phyloP scores from a whole-genome alignment of 2,329 filamentous ascomycete species.

The Esteya vermicola region DNA sequence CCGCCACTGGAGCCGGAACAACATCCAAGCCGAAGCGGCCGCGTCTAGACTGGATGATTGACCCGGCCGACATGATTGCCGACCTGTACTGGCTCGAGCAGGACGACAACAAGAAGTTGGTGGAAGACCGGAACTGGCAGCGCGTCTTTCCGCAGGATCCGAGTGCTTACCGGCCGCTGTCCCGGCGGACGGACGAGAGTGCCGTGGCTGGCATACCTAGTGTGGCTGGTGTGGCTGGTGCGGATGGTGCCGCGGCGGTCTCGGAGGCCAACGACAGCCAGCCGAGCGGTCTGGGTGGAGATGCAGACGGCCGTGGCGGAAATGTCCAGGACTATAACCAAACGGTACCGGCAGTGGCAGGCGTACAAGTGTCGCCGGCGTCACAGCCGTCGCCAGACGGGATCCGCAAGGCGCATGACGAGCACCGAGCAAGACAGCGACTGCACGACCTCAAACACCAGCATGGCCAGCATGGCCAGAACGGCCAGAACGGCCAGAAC shows the following conservation, averaged over 20 bases:
- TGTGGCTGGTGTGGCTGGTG: too few relatives aligned
- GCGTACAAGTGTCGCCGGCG: too few relatives aligned
- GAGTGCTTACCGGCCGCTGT: slow-evolving; percentile 15
- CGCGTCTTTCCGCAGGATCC: slow-evolving; percentile 47
- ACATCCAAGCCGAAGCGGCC: slow-evolving; percentile 52
- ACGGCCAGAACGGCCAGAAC: too few relatives aligned
- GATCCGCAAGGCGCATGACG: too few relatives aligned
- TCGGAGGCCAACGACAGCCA: too few relatives aligned
- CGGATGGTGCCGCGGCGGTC: too few relatives aligned
- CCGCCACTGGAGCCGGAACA: slow-evolving; percentile 19
- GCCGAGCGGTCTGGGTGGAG: too few relatives aligned
- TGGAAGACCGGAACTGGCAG: slow-evolving; percentile 66
- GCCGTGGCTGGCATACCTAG: too few relatives aligned
- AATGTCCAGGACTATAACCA: too few relatives aligned
- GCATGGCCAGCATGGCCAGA: slow-evolving; percentile 40
- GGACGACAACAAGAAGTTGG: slow-evolving; percentile 60
- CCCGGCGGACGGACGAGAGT: slow-evolving; percentile 13
- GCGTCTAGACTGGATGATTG: slow-evolving; percentile 71
- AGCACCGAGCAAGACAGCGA: slow-evolving; percentile 47
- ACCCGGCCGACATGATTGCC: slow-evolving; percentile 73
- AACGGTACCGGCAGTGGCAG: too few relatives aligned
- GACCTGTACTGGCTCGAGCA: slow-evolving; percentile 88
- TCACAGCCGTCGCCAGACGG: too few relatives aligned
- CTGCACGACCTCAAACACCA: slow-evolving; percentile 41
- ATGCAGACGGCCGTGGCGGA: too few relatives aligned